Conservation (phyloP, 306 rosid species). For the Pyrus communis region DNA sequence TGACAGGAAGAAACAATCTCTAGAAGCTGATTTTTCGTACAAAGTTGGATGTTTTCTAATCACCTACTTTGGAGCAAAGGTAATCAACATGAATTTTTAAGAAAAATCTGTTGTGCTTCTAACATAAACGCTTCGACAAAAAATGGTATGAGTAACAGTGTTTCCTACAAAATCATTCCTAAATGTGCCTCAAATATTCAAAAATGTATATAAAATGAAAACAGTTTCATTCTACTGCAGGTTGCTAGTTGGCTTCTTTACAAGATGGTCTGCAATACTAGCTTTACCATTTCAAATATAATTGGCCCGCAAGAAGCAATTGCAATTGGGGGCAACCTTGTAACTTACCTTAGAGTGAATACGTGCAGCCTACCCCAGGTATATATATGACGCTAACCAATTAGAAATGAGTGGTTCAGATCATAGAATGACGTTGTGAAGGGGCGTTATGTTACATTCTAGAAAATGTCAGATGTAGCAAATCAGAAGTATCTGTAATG, state of each 20-base stretch:
- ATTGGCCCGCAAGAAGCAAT: conserved; percentile 81
- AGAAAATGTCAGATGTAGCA: too few species aligned
- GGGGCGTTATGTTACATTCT: too few species aligned
- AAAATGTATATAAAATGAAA: too few species aligned
- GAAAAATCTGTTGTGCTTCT: neutral
- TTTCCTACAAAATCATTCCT: too few species aligned
- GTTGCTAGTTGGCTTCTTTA: conserved; percentile 54
- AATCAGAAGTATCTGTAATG: too few species aligned
- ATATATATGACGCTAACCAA: neutral
- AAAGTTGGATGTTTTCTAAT: conserved; percentile 38
- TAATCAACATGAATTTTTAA: neutral
- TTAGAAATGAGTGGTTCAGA: too few species aligned
- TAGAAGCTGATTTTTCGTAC: conserved; percentile 61
- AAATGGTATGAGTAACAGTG: too few species aligned
- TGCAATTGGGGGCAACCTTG: conserved; percentile 55
- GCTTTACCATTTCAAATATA: conserved; percentile 75
- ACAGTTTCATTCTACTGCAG: conserved; percentile 26
- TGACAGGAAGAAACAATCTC: conserved; percentile 57
- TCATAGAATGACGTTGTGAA: too few species aligned
- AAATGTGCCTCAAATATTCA: too few species aligned
- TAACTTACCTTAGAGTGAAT: conserved; percentile 59
- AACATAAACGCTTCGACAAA: too few species aligned
- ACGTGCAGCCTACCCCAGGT: conserved; percentile 77
- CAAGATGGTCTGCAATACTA: conserved; percentile 65
- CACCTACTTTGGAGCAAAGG: conserved; percentile 72